Base-by-base conservation (phyloP, 1,284 basidiomycete genomes). In the Kalmanozyma brasiliensis region DNA sequence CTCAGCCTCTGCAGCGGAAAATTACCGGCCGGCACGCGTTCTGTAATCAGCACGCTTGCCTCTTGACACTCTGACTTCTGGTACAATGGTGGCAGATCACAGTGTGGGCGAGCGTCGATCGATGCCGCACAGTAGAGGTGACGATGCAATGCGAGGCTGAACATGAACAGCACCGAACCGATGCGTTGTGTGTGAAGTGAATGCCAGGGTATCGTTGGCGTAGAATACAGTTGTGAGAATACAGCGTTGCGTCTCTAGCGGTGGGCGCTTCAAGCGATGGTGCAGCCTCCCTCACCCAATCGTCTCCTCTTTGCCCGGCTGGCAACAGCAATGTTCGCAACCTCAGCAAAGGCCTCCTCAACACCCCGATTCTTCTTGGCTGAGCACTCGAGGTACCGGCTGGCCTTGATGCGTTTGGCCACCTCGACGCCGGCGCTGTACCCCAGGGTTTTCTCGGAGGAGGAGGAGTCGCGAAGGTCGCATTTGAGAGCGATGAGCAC, bases 351-450 rank as follows among this genome's bases (percentile, higher is more conserved):
- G 6, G 94, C 93, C 81, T 98, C 93, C 23, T 87, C 86, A 9
- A 98, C 93, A 4, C 94, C 94, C 40, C 94, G 88, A 77, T 96
- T 94, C 77, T 94, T 91, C 82, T 95, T 96, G 10, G 94, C 93
- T 67, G 93, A 95, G 82, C 94, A 97, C 85, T 98, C 94, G 34
- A 73, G 43, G 47, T 73, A 73, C 10, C 70, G 23, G 1, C 52
- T 35, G 1, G 69, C 69, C 17, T 60, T 59, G 59, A 72, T 68
- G 8, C 45, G 19, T 23, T 61, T 67, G 4, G 69, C 69, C 0
- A 71, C 64, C 4, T 30, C n/a, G 4, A 72, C 42, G 23, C 79
- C 82, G 40, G 95, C 89, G 72, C 96, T 91, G 76, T 97, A 98
- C 74, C 91, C 87, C 14, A 95, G 88, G 0, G 91, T 47, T 89